phyloP scores from a whole-genome alignment of 495 filamentous ascomycete genomes.

The Daldinia grandis region DNA sequence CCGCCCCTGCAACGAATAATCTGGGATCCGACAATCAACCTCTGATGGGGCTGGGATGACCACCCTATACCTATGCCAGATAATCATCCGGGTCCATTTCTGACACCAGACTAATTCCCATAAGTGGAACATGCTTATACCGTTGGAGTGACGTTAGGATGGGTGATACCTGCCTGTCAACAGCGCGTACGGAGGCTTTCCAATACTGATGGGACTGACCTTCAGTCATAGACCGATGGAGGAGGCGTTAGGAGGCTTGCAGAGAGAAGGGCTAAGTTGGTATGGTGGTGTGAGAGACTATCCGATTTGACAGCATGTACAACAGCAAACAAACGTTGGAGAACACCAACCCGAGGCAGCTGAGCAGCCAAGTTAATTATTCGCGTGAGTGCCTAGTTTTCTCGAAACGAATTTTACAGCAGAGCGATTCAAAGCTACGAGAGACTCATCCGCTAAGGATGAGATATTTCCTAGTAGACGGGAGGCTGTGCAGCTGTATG shows the following conservation, averaged over 20 bases:
- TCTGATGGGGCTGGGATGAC: background rate
- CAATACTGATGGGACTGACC: background rate
- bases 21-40: background rate
- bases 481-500: background rate
- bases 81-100: background rate
- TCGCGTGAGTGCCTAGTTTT: background rate
- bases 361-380: background rate
- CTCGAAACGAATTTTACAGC: background rate
- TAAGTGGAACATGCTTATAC: background rate
- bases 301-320: slow-evolving; percentile 7
- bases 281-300: slow-evolving; percentile 7
- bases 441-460: background rate
- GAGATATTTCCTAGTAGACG: background rate
- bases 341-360: background rate
- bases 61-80: background rate
- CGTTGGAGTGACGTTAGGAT: background rate
- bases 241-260: background rate
- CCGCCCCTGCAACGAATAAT: background rate
- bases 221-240: background rate
- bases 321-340: background rate
- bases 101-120: background rate
- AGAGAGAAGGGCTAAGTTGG: background rate
- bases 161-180: background rate
- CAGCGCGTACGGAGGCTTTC: background rate
- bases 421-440: background rate